Conservation (phyloP, 805 yeast genomes). For the Wickerhamomyces bisporus region DNA sequence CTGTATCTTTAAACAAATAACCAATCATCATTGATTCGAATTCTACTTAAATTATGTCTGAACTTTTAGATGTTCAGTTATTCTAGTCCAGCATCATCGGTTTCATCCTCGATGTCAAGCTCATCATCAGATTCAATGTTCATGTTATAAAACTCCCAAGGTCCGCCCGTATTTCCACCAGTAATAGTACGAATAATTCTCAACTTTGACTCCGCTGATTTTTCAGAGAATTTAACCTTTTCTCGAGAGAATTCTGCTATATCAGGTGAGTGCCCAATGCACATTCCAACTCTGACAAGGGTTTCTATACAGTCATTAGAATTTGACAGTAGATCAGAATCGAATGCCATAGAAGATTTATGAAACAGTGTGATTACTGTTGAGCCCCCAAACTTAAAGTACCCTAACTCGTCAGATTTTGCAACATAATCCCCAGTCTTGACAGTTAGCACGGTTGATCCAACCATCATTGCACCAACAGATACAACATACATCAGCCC, state of each 20-base stretch:
- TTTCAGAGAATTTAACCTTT: slow-evolving; percentile 39
- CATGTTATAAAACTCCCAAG: slow-evolving; percentile 24
- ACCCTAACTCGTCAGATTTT: slow-evolving; percentile 85
- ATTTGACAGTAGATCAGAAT: slow-evolving; percentile 66
- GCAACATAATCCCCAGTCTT: slow-evolving; percentile 50
- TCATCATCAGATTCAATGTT: slow-evolving; percentile 14
- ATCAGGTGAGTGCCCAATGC: slow-evolving; percentile 69
- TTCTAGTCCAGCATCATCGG: too few species aligned
- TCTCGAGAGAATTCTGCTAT: slow-evolving; percentile 44
- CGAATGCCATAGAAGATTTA: slow-evolving; percentile 47
- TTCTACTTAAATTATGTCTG: too few species aligned
- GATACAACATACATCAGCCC: slow-evolving; percentile 75
- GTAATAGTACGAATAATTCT: slow-evolving; percentile 53
- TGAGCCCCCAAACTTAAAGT: slow-evolving; percentile 94
- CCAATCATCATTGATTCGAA: too few species aligned
- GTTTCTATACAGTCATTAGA: slow-evolving; percentile 74
- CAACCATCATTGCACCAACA: slow-evolving; percentile 99
- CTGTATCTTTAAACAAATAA: too few species aligned
- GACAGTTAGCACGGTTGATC: slow-evolving; percentile 73
- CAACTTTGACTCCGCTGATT: slow-evolving; percentile 40
- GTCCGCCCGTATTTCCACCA: slow-evolving; percentile 37
- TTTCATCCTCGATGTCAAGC: slow-evolving; percentile 1
- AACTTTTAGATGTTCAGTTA: too few species aligned
- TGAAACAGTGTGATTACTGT: slow-evolving; percentile 71
- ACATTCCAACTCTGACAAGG: slow-evolving; percentile 83